Conservation (phyloP, 768 basidiomycete genomes). For the Suillus clintonianus region DNA sequence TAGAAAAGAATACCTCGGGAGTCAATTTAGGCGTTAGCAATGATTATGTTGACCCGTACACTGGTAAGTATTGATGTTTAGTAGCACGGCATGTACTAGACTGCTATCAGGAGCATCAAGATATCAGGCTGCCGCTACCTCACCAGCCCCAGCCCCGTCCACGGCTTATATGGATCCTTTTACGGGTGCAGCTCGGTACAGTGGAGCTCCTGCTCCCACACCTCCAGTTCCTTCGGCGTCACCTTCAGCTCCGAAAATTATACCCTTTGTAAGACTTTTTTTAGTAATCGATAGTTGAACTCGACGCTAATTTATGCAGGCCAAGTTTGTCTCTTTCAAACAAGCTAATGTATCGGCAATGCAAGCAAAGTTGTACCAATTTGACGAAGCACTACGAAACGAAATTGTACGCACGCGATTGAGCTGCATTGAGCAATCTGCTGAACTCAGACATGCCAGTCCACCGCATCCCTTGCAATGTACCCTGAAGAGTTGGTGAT, state of each 20-base stretch:
- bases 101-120: constrained; percentile 57
- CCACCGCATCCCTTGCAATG: constrained; percentile 71
- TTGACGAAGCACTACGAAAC: constrained; percentile 64
- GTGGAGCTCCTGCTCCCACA: constrained; percentile 38
- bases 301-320: constrained; percentile 37
- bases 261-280: constrained; percentile 50
- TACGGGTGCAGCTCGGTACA: constrained; percentile 70
- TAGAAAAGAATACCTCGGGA: constrained; percentile 87
- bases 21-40: constrained; percentile 64
- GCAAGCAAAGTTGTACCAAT: constrained; percentile 75
- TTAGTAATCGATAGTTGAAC: neutral
- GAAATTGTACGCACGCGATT: constrained; percentile 58
- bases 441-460: constrained; percentile 39
- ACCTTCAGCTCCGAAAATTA: constrained; percentile 37
- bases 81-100: neutral
- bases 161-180: constrained; percentile 65
- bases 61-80: constrained; percentile 50
- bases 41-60: constrained; percentile 86
- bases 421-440: neutral
- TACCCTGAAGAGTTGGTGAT: constrained; percentile 59
- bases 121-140: constrained; percentile 48
- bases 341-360: constrained; percentile 81
- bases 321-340: constrained; percentile 74
- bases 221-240: constrained; percentile 34
- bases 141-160: constrained; percentile 28